Evolutionary conservation across 2,329 filamentous ascomycete genomes (phyloP).

Genomic region (Neonectria hederae): DNA sequence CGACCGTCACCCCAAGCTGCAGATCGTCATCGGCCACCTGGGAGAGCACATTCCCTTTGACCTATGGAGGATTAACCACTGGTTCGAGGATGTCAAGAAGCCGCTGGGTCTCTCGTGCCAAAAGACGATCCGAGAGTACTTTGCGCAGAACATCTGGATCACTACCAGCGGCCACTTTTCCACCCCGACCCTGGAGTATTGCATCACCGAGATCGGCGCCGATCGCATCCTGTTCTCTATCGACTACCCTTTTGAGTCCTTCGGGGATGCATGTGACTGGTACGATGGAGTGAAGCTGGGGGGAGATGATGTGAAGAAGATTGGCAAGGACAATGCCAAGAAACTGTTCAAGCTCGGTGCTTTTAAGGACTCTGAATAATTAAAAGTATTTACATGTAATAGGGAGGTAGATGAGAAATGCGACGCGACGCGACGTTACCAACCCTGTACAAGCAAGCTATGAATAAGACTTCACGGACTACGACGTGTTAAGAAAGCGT

Average conservation of each 20-base stretch:
- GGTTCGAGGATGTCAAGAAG: slow-evolving; percentile 66
- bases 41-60: slow-evolving; percentile 61
- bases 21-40: slow-evolving; percentile 59
- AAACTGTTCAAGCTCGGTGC: slow-evolving; percentile 50
- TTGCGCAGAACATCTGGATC: slow-evolving; percentile 64
- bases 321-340: slow-evolving; percentile 56
- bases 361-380: slow-evolving; percentile 45
- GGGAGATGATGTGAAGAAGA: slow-evolving; percentile 49
- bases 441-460: not conserved
- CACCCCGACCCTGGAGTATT: slow-evolving; percentile 60
- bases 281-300: slow-evolving; percentile 51
- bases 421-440: not conserved
- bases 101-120: slow-evolving; percentile 58
- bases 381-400: not conserved
- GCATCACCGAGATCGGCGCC: slow-evolving; percentile 57
- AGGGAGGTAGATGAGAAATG: not conserved
- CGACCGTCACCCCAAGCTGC: slow-evolving; percentile 56
- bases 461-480: not conserved
- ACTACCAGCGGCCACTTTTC: slow-evolving; percentile 67
- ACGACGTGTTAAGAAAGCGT: too few relatives aligned
- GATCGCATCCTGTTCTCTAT: slow-evolving; percentile 63
- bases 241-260: slow-evolving; percentile 63
- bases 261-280: slow-evolving; percentile 54
- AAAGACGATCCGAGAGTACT: slow-evolving; percentile 62
- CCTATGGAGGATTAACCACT: slow-evolving; percentile 61